A percentile compares a stretch with the other conserved stretches of the same genome.
These are phyloP conservation scores for Boletus rex-veris DNA, from an alignment of 768 basidiomycete species.

Conservation along the genomic window DNA sequence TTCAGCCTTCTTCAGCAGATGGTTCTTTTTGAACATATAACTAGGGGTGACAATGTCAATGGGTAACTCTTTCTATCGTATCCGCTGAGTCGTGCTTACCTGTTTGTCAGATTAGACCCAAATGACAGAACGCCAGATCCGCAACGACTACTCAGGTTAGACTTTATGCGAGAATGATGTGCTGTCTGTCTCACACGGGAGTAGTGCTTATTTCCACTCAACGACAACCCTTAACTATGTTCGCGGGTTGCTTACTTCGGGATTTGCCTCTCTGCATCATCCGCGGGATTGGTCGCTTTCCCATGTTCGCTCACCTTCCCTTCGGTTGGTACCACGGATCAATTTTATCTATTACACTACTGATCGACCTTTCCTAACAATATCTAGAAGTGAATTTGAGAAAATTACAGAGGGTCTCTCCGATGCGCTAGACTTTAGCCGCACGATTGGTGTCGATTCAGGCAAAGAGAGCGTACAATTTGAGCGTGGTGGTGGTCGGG, in stretches of 20 bases:
- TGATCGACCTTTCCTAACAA: conserved; percentile 12
- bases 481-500: conserved; percentile 67
- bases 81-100: neutral
- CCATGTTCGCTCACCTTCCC: conserved; percentile 81
- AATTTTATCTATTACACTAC: neutral
- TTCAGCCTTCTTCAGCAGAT: neutral
- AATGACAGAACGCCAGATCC: conserved; percentile 88
- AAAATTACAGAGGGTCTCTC: conserved; percentile 78
- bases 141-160: conserved; percentile 73
- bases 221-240: conserved; percentile 91
- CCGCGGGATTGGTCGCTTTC: conserved; percentile 89
- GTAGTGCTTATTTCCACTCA: conserved; percentile 94
- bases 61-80: conserved; percentile 46
- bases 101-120: conserved; percentile 46
- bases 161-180: neutral
- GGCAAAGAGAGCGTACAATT: conserved; percentile 46
- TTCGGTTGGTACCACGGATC: conserved; percentile 46
- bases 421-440: conserved; percentile 91
- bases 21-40: neutral
- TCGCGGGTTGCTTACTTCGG: conserved; percentile 82
- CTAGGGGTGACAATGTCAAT: conserved; percentile 94
- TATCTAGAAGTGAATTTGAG: conserved; percentile 72
- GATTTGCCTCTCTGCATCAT: conserved; percentile 90
- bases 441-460: conserved; percentile 76
- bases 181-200: conserved; percentile 4